Percentiles rank a stretch among this genome's conserved stretches.
phyloP scores from a whole-genome alignment of 73 alveolate species.

The Symbiodinium natans region DNA sequence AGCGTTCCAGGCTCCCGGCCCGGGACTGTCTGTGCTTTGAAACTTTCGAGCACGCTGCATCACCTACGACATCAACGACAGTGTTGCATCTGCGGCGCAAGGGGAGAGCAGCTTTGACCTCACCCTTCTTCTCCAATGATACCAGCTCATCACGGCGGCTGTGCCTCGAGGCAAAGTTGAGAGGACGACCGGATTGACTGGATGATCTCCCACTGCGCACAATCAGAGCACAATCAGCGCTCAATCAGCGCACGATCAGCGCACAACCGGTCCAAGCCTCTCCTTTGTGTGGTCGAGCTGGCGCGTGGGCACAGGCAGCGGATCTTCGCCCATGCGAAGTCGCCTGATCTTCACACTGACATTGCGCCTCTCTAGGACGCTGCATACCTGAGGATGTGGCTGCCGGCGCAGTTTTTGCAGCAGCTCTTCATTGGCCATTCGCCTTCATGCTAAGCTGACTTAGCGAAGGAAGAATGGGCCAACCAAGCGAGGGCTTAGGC shows the following conservation, averaged over 20 bases:
- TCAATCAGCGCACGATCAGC: not conserved
- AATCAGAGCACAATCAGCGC: not conserved
- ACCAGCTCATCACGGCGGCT: slow-evolving; percentile 11
- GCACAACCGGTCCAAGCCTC: not conserved
- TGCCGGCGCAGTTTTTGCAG: slow-evolving; percentile 84
- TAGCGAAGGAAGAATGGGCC: not conserved
- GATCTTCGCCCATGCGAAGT: slow-evolving; percentile 87
- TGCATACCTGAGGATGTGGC: not conserved
- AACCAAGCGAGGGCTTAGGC: not conserved
- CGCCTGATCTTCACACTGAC: slow-evolving; percentile 9
- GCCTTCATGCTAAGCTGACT: not conserved
- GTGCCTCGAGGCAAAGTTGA: not conserved
- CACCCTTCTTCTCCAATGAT: not conserved
- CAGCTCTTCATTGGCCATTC: slow-evolving; percentile 80
- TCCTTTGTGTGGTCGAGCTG: slow-evolving; percentile 36
- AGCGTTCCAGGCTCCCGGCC: not conserved
- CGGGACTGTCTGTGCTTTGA: not conserved
- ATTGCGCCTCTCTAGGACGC: not conserved
- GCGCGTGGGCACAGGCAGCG: slow-evolving; percentile 3
- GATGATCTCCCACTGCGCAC: too few species aligned
- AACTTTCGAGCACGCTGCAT: not conserved
- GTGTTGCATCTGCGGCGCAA: too few species aligned
- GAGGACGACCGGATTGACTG: too few species aligned
- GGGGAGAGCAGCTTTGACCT: not conserved
- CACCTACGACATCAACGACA: not conserved